phyloP scores from a whole-genome alignment of 2,329 filamentous ascomycete genomes.

The Alternaria rosae region DNA sequence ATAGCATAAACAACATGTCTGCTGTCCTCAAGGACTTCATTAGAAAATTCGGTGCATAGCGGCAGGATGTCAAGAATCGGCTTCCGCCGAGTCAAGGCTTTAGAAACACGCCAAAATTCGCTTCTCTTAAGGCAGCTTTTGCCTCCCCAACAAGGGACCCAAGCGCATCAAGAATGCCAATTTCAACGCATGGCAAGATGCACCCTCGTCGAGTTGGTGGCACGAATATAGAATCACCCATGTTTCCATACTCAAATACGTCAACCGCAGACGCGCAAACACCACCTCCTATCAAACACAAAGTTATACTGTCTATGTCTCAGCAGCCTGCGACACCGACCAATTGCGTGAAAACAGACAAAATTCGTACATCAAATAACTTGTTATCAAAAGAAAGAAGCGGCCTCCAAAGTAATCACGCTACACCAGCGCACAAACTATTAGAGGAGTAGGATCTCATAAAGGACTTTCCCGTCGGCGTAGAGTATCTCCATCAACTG shows the following conservation, averaged over 20 bases:
- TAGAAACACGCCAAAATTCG: slow-evolving; percentile 29
- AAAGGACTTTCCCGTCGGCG: slow-evolving; percentile 63
- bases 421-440: slow-evolving; percentile 87
- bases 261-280: slow-evolving; percentile 32
- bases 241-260: slow-evolving; percentile 31
- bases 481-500: slow-evolving; percentile 63
- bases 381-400: slow-evolving; percentile 28
- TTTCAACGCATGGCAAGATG: slow-evolving; percentile 33
- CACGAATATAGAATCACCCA: slow-evolving; percentile 47
- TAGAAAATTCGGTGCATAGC: slow-evolving; percentile 42
- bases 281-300: slow-evolving; percentile 42
- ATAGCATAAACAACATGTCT: slow-evolving; percentile 50
- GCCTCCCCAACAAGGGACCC: slow-evolving; percentile 33
- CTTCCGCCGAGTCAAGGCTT: slow-evolving; percentile 24
- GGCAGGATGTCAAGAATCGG: slow-evolving; percentile 41
- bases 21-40: slow-evolving; percentile 41
- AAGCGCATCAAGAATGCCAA: slow-evolving; percentile 35
- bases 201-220: slow-evolving; percentile 36
- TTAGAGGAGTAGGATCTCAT: slow-evolving; percentile 68
- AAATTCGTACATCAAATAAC: slow-evolving; percentile 22
- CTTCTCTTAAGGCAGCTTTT: slow-evolving; percentile 39
- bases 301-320: slow-evolving; percentile 25
- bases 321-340: slow-evolving; percentile 43
- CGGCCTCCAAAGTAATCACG: slow-evolving; percentile 80
- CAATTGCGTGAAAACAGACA: slow-evolving; percentile 40